Conservation (phyloP, 257 asterid species). For the Ilex asprella region DNA sequence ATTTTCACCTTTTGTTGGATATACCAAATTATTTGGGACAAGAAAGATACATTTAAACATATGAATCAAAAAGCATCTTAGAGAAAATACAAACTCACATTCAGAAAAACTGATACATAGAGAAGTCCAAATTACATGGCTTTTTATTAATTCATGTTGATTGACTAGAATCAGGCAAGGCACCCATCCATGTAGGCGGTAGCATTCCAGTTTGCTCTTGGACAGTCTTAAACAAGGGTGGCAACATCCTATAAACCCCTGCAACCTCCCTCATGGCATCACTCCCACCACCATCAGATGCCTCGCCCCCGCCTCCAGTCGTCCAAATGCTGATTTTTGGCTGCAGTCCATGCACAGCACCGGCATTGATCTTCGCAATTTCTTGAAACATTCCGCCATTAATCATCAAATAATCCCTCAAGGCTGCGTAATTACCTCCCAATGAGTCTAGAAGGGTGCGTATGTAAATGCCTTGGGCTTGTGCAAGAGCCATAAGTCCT, state of each 20-base stretch:
- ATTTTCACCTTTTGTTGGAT: no score
- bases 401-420: not conserved
- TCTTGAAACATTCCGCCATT: slow-evolving; percentile 1
- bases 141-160: not conserved
- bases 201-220: slow-evolving; percentile 9
- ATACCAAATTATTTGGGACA: no score
- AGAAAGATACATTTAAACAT: no score
- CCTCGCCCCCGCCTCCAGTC: not conserved
- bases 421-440: not conserved
- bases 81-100: no score
- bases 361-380: not conserved
- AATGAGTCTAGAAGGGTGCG: not conserved
- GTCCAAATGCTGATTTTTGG: slow-evolving; percentile 1
- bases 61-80: no score
- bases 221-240: slow-evolving; percentile 4
- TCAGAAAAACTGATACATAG: no score
- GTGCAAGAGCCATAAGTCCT: not conserved
- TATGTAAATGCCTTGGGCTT: not conserved
- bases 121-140: not conserved
- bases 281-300: not conserved
- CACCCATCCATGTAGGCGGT: slow-evolving; percentile 7
- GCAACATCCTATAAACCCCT: not conserved
- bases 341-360: not conserved
- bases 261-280: slow-evolving; percentile 6
- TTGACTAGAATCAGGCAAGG: not conserved